These are phyloP conservation scores for Prunus armeniaca DNA, from an alignment of 306 rosid genomes.

Conservation along the genomic window DNA sequence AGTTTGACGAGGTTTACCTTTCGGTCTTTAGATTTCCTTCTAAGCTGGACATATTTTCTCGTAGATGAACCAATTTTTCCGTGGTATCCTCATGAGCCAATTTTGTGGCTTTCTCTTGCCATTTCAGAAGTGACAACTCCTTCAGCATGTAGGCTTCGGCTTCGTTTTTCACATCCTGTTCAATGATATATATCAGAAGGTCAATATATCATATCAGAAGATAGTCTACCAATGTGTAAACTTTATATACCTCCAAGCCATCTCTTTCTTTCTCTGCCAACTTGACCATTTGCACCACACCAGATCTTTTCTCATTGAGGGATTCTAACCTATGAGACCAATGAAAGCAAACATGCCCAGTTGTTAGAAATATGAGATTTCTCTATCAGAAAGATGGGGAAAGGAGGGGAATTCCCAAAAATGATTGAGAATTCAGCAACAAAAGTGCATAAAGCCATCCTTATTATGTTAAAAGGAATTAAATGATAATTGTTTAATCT, in stretches of 20 bases:
- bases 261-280: constrained; percentile 97
- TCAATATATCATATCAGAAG: constrained; percentile 6
- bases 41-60: constrained; percentile 41
- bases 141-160: constrained; percentile 90
- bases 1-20: constrained; percentile 42
- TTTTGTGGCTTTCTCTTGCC: constrained; percentile 88
- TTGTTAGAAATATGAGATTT: neutral
- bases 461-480: neutral
- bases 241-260: constrained; percentile 69
- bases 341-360: constrained; percentile 7
- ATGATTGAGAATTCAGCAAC: neutral
- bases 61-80: constrained; percentile 53
- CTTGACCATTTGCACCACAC: constrained; percentile 98
- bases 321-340: constrained; percentile 69
- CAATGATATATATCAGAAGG: constrained; percentile 18
- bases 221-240: constrained; percentile 9
- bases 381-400: neutral
- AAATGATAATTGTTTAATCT: neutral
- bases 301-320: constrained; percentile 81
- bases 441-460: neutral
- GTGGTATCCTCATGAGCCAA: constrained; percentile 73
- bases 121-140: constrained; percentile 81
- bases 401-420: neutral
- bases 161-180: constrained; percentile 91
- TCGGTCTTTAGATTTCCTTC: constrained; percentile 77